These are phyloP conservation scores for Coffea eugenioides DNA, from an alignment of 257 asterid genomes.

Conservation along the genomic window DNA sequence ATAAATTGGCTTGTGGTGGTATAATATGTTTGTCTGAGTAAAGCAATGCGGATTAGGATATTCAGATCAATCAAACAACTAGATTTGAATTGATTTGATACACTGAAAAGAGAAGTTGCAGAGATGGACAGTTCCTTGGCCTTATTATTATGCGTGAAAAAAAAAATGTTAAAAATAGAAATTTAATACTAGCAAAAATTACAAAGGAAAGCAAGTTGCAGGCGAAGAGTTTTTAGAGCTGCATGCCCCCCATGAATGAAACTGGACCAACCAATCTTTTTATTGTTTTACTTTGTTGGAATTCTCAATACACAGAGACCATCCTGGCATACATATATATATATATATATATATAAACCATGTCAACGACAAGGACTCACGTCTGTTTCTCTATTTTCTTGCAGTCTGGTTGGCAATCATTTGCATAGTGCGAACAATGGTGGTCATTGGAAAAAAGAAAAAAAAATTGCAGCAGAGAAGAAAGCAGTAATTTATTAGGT, in stretches of 20 bases:
- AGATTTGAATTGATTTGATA: constrained; percentile 38
- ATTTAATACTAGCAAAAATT: no score
- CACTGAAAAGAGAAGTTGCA: constrained; percentile 5
- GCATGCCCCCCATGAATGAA: constrained; percentile 58
- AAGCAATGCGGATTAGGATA: neutral
- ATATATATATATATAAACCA: neutral
- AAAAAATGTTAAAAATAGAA: no score
- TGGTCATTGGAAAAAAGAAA: neutral
- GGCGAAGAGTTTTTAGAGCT: constrained; percentile 41
- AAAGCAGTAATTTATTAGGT: constrained; percentile 22
- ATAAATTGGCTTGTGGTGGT: neutral
- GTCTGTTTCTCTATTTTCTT: constrained; percentile 39
- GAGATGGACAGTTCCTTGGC: constrained; percentile 16
- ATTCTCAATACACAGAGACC: constrained; percentile 20
- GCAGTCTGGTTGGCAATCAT: constrained; percentile 21
- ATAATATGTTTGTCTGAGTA: neutral
- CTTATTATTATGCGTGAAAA: neutral
- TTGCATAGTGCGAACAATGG: neutral
- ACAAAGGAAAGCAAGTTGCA: neutral
- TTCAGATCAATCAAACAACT: neutral
- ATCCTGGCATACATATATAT: constrained; percentile 15
- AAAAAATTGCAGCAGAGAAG: neutral
- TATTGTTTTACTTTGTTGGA: constrained; percentile 40
- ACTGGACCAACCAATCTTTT: constrained; percentile 37
- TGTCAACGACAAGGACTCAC: constrained; percentile 76